Percentiles rank a stretch among this genome's conserved stretches.
Conservation (phyloP, 2,329 filamentous ascomycete genomes). For the Malbranchea cinnamomea region DNA sequence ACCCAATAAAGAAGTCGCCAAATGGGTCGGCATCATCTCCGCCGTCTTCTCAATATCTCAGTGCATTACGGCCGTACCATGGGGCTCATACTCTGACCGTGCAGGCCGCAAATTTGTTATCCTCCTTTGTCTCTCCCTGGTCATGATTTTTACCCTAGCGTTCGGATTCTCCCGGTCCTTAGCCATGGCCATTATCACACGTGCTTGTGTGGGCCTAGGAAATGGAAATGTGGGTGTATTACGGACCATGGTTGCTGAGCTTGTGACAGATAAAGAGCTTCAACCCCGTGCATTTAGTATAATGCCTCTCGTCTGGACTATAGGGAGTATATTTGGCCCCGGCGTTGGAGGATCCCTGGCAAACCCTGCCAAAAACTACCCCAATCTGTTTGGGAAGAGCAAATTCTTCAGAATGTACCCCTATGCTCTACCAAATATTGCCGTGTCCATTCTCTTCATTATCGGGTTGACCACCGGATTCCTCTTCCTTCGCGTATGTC, state of each 20-base stretch:
- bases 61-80: constrained; percentile 55
- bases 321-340: constrained; percentile 78
- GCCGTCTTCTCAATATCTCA: constrained; percentile 60
- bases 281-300: constrained; percentile 82
- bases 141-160: constrained; percentile 64
- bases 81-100: constrained; percentile 62
- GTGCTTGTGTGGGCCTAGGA: constrained; percentile 64
- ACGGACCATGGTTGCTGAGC: constrained; percentile 79
- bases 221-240: constrained; percentile 95
- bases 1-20: constrained; percentile 50
- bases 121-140: constrained; percentile 55
- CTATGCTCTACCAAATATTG: constrained; percentile 70
- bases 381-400: constrained; percentile 50
- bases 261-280: constrained; percentile 73
- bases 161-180: constrained; percentile 76
- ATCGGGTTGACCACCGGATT: constrained; percentile 58
- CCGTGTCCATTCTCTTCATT: constrained; percentile 61
- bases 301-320: constrained; percentile 82
- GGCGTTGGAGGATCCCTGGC: constrained; percentile 77
- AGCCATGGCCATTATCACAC: constrained; percentile 61
- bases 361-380: constrained; percentile 61
- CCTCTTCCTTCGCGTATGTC: constrained; percentile 56
- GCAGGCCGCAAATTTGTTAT: constrained; percentile 75
- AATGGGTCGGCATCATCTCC: constrained; percentile 64
- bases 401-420: constrained; percentile 61